Evolutionary conservation across 805 yeast genomes (phyloP).

Genomic region (Yamadazyma olivae): DNA sequence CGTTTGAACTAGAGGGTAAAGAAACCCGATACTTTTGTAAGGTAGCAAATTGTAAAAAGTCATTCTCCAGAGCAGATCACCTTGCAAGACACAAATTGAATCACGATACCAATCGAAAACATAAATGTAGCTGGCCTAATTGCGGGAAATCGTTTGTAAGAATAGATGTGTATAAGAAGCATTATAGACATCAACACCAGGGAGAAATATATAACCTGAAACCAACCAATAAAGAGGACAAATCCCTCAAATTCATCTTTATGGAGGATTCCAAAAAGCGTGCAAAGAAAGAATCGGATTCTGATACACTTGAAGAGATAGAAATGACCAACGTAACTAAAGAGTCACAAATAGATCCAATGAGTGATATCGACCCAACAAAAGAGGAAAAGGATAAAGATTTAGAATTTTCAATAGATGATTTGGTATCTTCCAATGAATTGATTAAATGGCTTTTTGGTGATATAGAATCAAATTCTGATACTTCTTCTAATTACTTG

Average conservation of each 20-base stretch:
- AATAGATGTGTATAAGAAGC: conserved; percentile 12
- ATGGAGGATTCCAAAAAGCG: neutral
- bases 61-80: conserved; percentile 12
- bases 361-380: neutral
- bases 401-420: conserved; percentile 2
- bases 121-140: conserved; percentile 10
- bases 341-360: neutral
- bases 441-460: conserved; percentile 14
- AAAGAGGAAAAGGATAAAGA: neutral
- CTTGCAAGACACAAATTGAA: conserved; percentile 12
- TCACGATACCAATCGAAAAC: conserved; percentile 4
- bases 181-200: conserved; percentile 10
- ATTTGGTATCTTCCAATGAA: conserved; percentile 10
- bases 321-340: neutral
- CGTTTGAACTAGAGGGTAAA: too few species aligned
- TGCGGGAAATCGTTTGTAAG: conserved; percentile 14
- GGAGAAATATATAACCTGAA: too few species aligned
- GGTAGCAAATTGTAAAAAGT: conserved; percentile 6
- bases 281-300: neutral
- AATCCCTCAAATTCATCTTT: too few species aligned
- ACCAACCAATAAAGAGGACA: too few species aligned
- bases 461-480: conserved; percentile 8
- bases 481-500: conserved; percentile 1
- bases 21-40: conserved; percentile 3
- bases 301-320: neutral